Evolutionary conservation across 106 monocot genomes (phyloP).

Genomic region (Narthecium ossifragum): DNA sequence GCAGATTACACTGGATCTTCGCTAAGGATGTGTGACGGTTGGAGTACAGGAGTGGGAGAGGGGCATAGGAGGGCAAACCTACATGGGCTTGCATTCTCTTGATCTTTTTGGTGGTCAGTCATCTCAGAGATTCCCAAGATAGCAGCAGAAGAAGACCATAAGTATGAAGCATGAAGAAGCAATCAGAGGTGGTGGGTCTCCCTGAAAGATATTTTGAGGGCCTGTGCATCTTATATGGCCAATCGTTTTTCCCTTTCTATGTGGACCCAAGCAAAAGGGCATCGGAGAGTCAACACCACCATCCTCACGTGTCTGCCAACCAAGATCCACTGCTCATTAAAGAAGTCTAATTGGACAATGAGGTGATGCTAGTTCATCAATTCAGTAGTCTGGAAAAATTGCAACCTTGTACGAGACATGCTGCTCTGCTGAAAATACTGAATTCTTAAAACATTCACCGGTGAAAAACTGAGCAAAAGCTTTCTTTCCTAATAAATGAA

Average conservation of each 20-base stretch:
- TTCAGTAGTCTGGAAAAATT: no score
- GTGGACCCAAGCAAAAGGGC: no score
- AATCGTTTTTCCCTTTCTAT: no score
- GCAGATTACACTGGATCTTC: constrained; percentile 17
- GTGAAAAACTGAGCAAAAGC: no score
- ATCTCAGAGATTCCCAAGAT: neutral
- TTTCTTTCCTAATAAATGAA: no score
- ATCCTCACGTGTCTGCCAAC: no score
- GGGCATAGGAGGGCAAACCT: constrained; percentile 1
- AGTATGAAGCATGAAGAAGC: neutral
- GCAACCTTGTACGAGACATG: no score
- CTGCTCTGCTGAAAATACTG: neutral
- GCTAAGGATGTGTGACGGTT: neutral
- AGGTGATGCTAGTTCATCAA: no score
- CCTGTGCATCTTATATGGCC: no score
- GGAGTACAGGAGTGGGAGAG: neutral
- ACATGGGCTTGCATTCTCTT: constrained; percentile 8
- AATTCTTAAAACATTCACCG: neutral
- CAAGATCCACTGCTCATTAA: no score
- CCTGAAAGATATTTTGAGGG: neutral
- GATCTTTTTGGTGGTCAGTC: neutral
- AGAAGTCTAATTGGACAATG: no score
- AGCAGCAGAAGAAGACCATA: neutral
- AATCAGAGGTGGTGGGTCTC: constrained; percentile 3
- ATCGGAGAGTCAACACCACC: no score